Percentiles rank a stretch among this genome's conserved stretches.
These are phyloP conservation scores for Hortaea werneckii DNA, from an alignment of 2,329 filamentous ascomycete genomes.

Conservation along the genomic window DNA sequence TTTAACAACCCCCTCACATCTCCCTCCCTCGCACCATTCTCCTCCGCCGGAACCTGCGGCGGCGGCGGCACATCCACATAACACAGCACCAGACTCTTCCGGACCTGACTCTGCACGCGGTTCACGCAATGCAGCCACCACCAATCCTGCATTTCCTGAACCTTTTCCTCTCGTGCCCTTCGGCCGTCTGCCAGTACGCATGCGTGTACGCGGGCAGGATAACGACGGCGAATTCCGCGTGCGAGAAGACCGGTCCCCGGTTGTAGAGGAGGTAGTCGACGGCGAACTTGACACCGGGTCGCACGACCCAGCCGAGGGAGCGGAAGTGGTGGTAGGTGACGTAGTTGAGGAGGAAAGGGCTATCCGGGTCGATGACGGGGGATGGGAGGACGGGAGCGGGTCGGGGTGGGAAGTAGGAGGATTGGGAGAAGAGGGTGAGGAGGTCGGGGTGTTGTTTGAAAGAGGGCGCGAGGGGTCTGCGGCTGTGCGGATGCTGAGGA, in stretches of 20 bases:
- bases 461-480: constrained; percentile 14
- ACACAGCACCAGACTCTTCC: constrained; percentile 78
- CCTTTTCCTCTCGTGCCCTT: constrained; percentile 28
- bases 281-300: constrained; percentile 87
- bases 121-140: constrained; percentile 83
- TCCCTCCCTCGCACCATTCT: constrained; percentile 26
- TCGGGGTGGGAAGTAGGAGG: constrained; percentile 29
- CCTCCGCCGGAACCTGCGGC: constrained; percentile 36
- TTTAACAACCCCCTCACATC: constrained; percentile 56
- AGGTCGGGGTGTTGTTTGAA: constrained; percentile 29
- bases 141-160: constrained; percentile 50
- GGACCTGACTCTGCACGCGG: constrained; percentile 77
- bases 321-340: constrained; percentile 92
- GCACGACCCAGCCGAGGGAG: constrained; percentile 87
- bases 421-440: constrained; percentile 45
- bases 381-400: constrained; percentile 28
- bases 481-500: constrained; percentile 45
- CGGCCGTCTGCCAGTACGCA: constrained; percentile 53
- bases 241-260: constrained; percentile 83
- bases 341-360: constrained; percentile 78
- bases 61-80: constrained; percentile 84
- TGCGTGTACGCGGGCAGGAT: constrained; percentile 75
- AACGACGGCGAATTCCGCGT: constrained; percentile 84
- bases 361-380: constrained; percentile 48
- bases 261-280: constrained; percentile 93